Conservation (phyloP, 805 yeast genomes). For the Komagataella pastoris region DNA sequence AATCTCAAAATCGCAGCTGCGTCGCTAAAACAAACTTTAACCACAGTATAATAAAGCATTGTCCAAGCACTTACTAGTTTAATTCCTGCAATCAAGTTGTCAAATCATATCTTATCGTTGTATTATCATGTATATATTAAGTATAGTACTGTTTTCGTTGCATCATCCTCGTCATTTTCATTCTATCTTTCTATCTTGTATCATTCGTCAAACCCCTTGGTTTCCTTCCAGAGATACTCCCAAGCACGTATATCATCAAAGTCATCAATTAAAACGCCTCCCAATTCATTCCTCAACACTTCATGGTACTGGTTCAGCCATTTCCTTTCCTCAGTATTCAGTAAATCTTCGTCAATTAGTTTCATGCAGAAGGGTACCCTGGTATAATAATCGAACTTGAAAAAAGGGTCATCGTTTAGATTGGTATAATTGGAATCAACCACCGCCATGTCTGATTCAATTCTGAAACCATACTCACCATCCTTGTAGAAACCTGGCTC, state of each 20-base stretch:
- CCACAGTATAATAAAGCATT: too few relatives aligned
- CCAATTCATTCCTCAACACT: constrained; percentile 38
- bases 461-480: constrained; percentile 80
- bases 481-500: constrained; percentile 94
- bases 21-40: too few relatives aligned
- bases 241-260: constrained; percentile 44
- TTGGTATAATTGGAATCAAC: constrained; percentile 26
- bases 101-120: background rate
- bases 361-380: constrained; percentile 72
- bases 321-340: constrained; percentile 44
- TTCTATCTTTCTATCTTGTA: background rate
- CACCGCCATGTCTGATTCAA: constrained; percentile 70
- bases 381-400: constrained; percentile 74
- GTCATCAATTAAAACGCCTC: constrained; percentile 30
- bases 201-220: constrained; percentile 12
- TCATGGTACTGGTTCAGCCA: constrained; percentile 64
- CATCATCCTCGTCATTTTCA: too few relatives aligned
- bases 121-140: too few relatives aligned
- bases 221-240: constrained; percentile 63
- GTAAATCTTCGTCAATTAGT: constrained; percentile 47
- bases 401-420: constrained; percentile 44
- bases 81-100: too few relatives aligned
- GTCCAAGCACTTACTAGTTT: too few relatives aligned
- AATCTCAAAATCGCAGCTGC: too few relatives aligned
- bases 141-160: background rate